Conservation (phyloP, 148 eudicot species). For the Dianthus caryophyllus region DNA sequence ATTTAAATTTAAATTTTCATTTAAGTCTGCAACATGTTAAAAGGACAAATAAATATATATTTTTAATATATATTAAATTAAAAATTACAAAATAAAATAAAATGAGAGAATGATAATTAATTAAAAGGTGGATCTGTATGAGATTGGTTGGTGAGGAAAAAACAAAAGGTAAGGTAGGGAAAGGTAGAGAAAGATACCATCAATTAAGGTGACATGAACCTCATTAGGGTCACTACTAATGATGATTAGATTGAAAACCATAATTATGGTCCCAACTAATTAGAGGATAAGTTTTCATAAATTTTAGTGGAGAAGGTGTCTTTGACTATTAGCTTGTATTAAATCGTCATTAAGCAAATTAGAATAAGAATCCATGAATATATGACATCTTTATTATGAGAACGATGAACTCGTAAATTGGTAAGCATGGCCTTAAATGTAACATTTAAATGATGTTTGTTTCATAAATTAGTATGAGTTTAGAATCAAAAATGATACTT, state of each 20-base stretch:
- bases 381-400: too few species aligned
- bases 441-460: too few species aligned
- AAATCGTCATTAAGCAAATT: background rate
- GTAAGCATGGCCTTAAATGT: too few species aligned
- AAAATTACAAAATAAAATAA: too few species aligned
- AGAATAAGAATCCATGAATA: too few species aligned
- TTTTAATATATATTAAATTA: too few species aligned
- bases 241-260: conserved; percentile 4
- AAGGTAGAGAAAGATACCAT: background rate
- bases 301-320: conserved; percentile 5
- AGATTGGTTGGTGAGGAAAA: conserved; percentile 11
- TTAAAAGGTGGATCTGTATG: conserved; percentile 8
- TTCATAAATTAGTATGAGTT: too few species aligned
- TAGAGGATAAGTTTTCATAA: conserved; percentile 12
- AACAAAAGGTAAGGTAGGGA: conserved; percentile 13
- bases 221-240: background rate
- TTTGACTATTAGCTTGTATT: background rate
- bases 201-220: background rate
- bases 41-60: too few species aligned
- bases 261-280: conserved; percentile 3
- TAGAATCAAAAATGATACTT: too few species aligned
- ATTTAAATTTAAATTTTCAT: too few species aligned
- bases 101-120: background rate
- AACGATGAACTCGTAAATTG: too few species aligned
- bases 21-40: too few species aligned